Conservation (phyloP, 2,329 filamentous ascomycete species). For the Mollisia scopiformis region DNA sequence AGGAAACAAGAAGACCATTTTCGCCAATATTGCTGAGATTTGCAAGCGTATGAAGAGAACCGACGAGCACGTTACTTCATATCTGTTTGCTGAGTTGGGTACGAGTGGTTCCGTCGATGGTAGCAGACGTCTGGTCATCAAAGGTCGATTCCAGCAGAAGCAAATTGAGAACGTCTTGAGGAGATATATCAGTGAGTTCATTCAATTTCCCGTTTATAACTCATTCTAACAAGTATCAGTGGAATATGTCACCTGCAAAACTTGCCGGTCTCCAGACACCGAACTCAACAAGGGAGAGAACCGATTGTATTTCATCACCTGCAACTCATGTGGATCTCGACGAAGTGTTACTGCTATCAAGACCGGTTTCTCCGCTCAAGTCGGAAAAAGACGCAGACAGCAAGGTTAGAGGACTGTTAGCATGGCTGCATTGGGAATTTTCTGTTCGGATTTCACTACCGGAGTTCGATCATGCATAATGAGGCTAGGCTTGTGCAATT, state of each 20-base stretch:
- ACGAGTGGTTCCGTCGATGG: constrained; percentile 96
- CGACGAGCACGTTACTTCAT: constrained; percentile 96
- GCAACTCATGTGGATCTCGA: constrained; percentile 83
- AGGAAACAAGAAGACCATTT: constrained; percentile 99
- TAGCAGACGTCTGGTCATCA: constrained; percentile 91
- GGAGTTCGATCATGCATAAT: constrained; percentile 4
- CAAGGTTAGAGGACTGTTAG: constrained; percentile 63
- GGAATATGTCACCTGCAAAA: constrained; percentile 99
- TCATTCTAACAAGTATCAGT: constrained; percentile 43
- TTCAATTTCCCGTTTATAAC: constrained; percentile 34
- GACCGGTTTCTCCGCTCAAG: constrained; percentile 99
- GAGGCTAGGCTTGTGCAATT: not conserved
- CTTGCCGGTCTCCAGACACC: constrained; percentile 91
- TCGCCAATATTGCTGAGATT: constrained; percentile 98
- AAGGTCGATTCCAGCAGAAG: constrained; percentile 99
- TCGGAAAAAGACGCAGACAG: constrained; percentile 98
- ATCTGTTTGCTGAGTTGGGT: constrained; percentile 97
- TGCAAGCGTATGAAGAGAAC: constrained; percentile 99
- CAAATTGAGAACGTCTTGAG: constrained; percentile 97
- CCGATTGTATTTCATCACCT: constrained; percentile 97
- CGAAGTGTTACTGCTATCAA: constrained; percentile 97
- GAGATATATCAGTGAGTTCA: constrained; percentile 83
- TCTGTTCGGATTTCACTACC: constrained; percentile 7
- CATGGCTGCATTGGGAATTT: constrained; percentile 7
- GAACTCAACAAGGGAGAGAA: constrained; percentile 99